phyloP scores from a whole-genome alignment of 1,139 yeast genomes.

The Torulaspora pretoriensis region DNA sequence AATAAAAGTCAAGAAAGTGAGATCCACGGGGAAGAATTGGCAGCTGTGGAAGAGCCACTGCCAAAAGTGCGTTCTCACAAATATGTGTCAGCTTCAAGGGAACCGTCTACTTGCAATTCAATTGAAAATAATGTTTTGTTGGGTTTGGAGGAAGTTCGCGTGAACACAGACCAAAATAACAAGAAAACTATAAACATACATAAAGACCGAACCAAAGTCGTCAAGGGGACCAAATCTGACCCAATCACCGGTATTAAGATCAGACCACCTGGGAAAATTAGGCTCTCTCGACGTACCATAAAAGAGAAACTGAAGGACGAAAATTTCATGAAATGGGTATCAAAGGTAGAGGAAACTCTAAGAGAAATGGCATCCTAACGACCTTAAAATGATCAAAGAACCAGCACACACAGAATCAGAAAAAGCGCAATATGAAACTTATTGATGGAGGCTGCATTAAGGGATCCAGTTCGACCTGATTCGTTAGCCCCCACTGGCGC shows the following conservation, averaged over 20 bases:
- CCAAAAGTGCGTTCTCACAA: neutral
- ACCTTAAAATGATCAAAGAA: neutral
- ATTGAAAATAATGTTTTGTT: conserved; percentile 3
- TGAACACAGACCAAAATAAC: neutral
- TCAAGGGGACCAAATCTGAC: neutral
- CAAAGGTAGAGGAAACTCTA: conserved; percentile 12
- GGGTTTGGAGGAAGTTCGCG: neutral
- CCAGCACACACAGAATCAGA: conserved; percentile 1
- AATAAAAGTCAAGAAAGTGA: too few species aligned
- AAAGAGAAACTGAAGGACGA: conserved; percentile 27
- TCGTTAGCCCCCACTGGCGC: neutral
- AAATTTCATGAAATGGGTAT: conserved; percentile 31
- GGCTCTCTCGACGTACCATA: conserved; percentile 23
- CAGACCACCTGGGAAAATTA: conserved; percentile 2
- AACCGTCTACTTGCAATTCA: neutral
- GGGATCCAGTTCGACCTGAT: neutral
- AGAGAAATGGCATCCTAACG: conserved; percentile 5
- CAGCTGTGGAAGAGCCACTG: neutral
- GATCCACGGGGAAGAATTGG: too few species aligned
- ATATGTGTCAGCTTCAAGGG: neutral
- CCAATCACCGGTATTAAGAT: neutral
- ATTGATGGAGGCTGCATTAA: neutral
- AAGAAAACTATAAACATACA: neutral
- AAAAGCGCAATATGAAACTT: neutral
- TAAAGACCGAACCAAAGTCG: neutral